These are phyloP conservation scores for Metschnikowia lochheadii DNA, from an alignment of 805 yeast species.

Conservation along the genomic window DNA sequence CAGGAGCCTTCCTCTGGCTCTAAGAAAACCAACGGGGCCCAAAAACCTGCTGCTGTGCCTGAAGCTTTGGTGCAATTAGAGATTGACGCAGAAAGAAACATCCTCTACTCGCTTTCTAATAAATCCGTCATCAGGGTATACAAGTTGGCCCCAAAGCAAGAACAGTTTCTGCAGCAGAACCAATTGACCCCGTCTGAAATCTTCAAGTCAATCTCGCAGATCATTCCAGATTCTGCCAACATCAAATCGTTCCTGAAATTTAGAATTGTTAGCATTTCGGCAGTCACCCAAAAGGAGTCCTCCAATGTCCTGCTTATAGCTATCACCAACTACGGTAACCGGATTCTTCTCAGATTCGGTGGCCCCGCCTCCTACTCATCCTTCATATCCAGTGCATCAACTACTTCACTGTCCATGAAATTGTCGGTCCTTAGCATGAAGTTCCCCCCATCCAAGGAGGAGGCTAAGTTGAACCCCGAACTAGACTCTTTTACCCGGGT, in stretches of 20 bases:
- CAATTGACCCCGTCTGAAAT: conserved; percentile 44
- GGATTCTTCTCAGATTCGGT: conserved; percentile 60
- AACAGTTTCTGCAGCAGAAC: conserved; percentile 33
- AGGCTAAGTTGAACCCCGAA: conserved; percentile 38
- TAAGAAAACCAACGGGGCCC: conserved; percentile 2
- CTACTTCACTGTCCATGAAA: conserved; percentile 27
- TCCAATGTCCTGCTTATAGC: conserved; percentile 70
- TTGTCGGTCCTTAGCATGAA: conserved; percentile 46
- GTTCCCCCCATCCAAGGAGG: conserved; percentile 59
- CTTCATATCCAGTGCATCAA: conserved; percentile 21
- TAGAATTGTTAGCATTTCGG: conserved; percentile 58
- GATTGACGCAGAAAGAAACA: conserved; percentile 72
- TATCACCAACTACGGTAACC: conserved; percentile 76
- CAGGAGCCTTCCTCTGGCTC: conserved; percentile 17
- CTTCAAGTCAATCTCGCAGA: conserved; percentile 44
- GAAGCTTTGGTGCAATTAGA: conserved; percentile 63
- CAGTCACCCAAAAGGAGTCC: conserved; percentile 62
- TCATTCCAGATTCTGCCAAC: conserved; percentile 54
- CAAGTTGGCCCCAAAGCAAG: conserved; percentile 46
- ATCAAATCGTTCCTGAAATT: conserved; percentile 47
- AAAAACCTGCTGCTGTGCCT: conserved; percentile 25
- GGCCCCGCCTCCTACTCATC: conserved; percentile 24
- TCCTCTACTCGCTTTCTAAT: conserved; percentile 78
- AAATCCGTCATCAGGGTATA: conserved; percentile 80
- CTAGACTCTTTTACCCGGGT: conserved; percentile 39